A percentile compares a stretch with the other conserved stretches of the same genome.
Conservation (phyloP, 176 grass and related monocot species). For the Dendrocalamus sinicus region DNA sequence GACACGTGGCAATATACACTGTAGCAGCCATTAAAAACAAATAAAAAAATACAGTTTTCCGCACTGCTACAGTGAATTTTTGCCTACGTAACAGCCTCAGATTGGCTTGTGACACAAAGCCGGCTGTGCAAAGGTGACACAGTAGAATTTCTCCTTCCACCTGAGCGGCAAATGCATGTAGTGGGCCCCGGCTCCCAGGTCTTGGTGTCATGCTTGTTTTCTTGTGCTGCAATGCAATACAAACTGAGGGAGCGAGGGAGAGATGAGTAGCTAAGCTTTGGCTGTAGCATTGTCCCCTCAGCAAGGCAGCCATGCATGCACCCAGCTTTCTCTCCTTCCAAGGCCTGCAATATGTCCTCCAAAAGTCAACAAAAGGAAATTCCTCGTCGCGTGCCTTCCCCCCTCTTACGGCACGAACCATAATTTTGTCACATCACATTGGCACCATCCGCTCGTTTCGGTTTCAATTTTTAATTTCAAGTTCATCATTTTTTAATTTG, state of each 20-base stretch:
- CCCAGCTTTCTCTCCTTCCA: conserved; percentile 57
- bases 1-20: too few relatives aligned
- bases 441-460: too few relatives aligned
- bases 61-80: too few relatives aligned
- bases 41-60: too few relatives aligned
- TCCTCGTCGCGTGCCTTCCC: conserved; percentile 44
- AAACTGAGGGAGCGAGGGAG: neutral
- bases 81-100: too few relatives aligned
- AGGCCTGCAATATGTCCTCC: conserved; percentile 49
- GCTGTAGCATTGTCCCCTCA: conserved; percentile 25
- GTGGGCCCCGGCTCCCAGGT: neutral
- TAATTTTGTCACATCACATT: too few relatives aligned
- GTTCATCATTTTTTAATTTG: too few relatives aligned
- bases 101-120: too few relatives aligned
- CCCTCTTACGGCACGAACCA: neutral
- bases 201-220: conserved; percentile 2
- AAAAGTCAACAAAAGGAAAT: conserved; percentile 47
- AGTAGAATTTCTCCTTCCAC: neutral
- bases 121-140: too few relatives aligned
- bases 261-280: neutral
- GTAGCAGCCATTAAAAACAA: too few relatives aligned
- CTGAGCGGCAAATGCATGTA: conserved; percentile 35
- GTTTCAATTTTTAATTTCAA: too few relatives aligned
- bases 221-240: neutral
- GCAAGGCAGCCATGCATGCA: conserved; percentile 35